Conservation (phyloP, 257 asterid genomes). For the Ligustrum vulgare region DNA sequence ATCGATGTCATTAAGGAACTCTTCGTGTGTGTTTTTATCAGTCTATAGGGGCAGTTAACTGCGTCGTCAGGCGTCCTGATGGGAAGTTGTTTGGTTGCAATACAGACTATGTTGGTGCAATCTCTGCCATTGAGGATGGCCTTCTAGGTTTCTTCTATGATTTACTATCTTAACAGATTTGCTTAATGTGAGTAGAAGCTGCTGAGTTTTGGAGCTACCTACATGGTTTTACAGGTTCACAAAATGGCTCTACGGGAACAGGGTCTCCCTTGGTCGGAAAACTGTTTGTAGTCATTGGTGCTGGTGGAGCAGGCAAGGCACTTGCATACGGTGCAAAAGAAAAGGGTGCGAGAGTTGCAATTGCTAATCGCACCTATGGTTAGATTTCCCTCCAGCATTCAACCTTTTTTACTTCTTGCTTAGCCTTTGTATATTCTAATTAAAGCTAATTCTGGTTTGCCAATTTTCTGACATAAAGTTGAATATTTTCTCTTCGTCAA, state of each 20-base stretch:
- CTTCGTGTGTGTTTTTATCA: conserved; percentile 28
- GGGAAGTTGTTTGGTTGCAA: conserved; percentile 93
- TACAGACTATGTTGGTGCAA: conserved; percentile 94
- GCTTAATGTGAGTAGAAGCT: conserved; percentile 17
- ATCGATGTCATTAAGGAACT: conserved; percentile 13
- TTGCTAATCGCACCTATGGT: conserved; percentile 97
- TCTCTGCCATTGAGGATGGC: conserved; percentile 81
- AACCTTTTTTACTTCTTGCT: neutral
- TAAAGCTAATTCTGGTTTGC: neutral
- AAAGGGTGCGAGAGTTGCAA: conserved; percentile 90
- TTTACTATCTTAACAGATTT: conserved; percentile 17
- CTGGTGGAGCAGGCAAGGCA: conserved; percentile 99
- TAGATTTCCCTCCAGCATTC: conserved; percentile 35
- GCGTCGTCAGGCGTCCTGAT: conserved; percentile 63
- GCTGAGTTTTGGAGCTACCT: conserved; percentile 14
- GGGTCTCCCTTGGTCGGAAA: conserved; percentile 78
- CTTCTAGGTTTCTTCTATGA: conserved; percentile 59
- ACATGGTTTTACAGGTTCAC: conserved; percentile 39
- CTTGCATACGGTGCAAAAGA: conserved; percentile 95
- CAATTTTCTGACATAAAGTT: neutral
- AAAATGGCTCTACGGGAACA: conserved; percentile 25
- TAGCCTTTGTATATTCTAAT: neutral
- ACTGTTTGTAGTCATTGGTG: conserved; percentile 84
- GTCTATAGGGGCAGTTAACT: conserved; percentile 94
- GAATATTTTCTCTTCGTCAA: conserved; percentile 15